These are phyloP conservation scores for Cercospora sojina DNA, from an alignment of 2,329 filamentous ascomycete species.

Conservation along the genomic window DNA sequence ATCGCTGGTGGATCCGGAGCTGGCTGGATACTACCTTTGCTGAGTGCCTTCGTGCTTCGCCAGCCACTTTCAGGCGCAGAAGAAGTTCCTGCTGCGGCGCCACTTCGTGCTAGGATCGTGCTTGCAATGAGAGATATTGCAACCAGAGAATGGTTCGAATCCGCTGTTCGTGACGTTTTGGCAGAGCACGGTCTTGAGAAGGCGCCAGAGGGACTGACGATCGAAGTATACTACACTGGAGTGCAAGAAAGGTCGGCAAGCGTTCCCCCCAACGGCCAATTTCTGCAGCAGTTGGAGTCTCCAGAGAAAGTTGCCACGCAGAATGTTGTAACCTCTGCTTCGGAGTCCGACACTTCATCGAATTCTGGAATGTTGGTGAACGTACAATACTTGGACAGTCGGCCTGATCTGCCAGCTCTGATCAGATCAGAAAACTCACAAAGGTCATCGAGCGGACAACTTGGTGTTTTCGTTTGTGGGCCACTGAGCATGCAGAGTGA, in stretches of 20 bases:
- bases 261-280: not conserved
- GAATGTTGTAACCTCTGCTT: conserved; percentile 5
- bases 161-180: conserved; percentile 35
- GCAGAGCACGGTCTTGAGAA: conserved; percentile 22
- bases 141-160: conserved; percentile 40
- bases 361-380: not conserved
- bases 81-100: not conserved
- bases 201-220: conserved; percentile 10
- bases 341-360: conserved; percentile 20
- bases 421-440: conserved; percentile 30
- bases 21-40: conserved; percentile 52
- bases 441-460: conserved; percentile 19
- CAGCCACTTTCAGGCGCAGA: conserved; percentile 12
- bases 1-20: conserved; percentile 58
- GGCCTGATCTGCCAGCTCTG: conserved; percentile 39
- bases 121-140: conserved; percentile 40
- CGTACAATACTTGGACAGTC: conserved; percentile 17
- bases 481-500: conserved; percentile 50
- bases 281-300: conserved; percentile 15
- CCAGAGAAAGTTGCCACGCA: conserved; percentile 2
- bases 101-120: conserved; percentile 15
- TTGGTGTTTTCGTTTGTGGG: conserved; percentile 46
- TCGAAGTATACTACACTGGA: conserved; percentile 28
- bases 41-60: conserved; percentile 41
- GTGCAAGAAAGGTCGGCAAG: not conserved